Conservation (phyloP, 2,329 filamentous ascomycete genomes). For the Scorias spongiosa region DNA sequence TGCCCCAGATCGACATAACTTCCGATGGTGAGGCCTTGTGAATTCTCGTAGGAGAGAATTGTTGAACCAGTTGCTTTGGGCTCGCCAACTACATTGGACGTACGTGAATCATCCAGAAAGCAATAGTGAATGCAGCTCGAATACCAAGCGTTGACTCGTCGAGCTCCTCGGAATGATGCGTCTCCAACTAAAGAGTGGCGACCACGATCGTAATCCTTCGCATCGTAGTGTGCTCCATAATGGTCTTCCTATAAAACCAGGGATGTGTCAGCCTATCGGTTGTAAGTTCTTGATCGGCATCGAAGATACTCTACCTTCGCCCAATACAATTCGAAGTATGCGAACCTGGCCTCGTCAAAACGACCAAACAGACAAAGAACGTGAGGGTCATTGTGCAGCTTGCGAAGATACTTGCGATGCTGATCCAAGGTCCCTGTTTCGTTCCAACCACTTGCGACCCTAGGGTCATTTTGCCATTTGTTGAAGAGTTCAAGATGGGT, state of each 20-base stretch:
- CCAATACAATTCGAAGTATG: constrained; percentile 74
- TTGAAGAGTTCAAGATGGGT: too few species aligned
- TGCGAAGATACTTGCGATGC: too few species aligned
- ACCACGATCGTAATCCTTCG: constrained; percentile 42
- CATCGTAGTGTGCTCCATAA: constrained; percentile 42
- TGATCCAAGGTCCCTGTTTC: too few species aligned
- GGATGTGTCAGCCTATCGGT: too few species aligned
- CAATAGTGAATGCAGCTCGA: constrained; percentile 43
- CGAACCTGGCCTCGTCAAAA: constrained; percentile 32
- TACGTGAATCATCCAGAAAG: constrained; percentile 44
- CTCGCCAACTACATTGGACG: constrained; percentile 46
- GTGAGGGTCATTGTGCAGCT: too few species aligned
- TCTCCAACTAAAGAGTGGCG: constrained; percentile 46
- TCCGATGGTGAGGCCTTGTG: constrained; percentile 56
- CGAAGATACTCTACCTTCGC: constrained; percentile 36
- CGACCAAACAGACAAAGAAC: too few species aligned
- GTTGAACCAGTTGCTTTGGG: constrained; percentile 56
- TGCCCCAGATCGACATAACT: constrained; percentile 26
- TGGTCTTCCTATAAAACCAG: constrained; percentile 36
- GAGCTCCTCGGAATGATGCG: constrained; percentile 36
- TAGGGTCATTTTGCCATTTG: too few species aligned
- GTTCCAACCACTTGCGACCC: too few species aligned
- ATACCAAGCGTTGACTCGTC: constrained; percentile 44
- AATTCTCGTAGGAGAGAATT: constrained; percentile 59
- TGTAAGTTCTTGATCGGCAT: not conserved